Base-by-base conservation (phyloP, 2,329 filamentous ascomycete genomes). In the Cadophora malorum region DNA sequence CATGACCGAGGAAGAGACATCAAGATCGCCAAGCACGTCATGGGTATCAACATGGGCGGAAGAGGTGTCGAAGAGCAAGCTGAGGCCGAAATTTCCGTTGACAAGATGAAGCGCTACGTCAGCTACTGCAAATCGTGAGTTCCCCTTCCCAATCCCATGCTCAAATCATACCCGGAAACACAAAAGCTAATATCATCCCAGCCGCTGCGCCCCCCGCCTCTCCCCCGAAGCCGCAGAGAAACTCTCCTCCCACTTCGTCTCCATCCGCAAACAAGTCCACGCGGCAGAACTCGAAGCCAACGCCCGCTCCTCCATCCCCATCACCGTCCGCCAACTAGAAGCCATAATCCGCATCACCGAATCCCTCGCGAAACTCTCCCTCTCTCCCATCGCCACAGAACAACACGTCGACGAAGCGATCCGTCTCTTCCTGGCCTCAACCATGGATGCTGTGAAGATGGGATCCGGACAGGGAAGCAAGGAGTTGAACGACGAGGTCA, bases 291-390 rank as follows among this genome's bases (percentile, higher is more conserved):
- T 96, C 55, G 92, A 97, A 76, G 91, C 94, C 71, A 97, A 97
- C 79, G 86, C 91, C 50, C 91, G 96, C 21, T 97, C 93, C 7
- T 96, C 92, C 23, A 98, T 99, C 75, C 96, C 96, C 63, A 99
- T 99, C 79, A 99, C 96, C 0, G 92, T 99, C 63, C 94, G 96
- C 79, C 96, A 99, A 79, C 88, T 99, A 6, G 96, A 99, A 80
- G 95, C 95, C 75, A 97, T 99, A 73, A 92, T 98, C 71, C 95
- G 96, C 78, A 98, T 99, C 76, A 96, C 94, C 2, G 96, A 99
- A 79, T 94, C 96, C 0, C 87, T 99, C 1, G 96, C 96, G 66
- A 99, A 99, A 79, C 84, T 99, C 53, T 90, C 91, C 0, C 86
- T 99, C 9, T 93, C 91, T 0, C 90, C 94, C 3, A 85, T 97